phyloP scores from a whole-genome alignment of 78 protist genomes.

The Creolimax fragrantissima region DNA sequence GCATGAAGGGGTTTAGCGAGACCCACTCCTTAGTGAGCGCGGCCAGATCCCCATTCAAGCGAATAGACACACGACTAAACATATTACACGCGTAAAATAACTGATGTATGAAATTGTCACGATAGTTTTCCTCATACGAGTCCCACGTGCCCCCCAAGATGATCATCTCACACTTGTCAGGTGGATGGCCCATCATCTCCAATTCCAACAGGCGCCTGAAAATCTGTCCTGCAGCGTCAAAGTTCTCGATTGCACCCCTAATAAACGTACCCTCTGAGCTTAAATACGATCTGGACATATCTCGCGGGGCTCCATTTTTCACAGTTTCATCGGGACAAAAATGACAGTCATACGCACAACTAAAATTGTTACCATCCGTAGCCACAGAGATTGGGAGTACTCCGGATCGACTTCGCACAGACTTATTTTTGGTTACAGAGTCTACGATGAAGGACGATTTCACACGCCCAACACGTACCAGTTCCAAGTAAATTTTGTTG shows the following conservation, averaged over 20 bases:
- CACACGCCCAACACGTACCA: background rate
- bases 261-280: slow-evolving; percentile 16
- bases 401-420: slow-evolving; percentile 5
- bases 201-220: background rate
- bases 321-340: slow-evolving; percentile 13
- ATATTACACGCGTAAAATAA: slow-evolving; percentile 8
- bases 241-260: slow-evolving; percentile 1
- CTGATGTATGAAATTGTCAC: slow-evolving; percentile 16
- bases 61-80: background rate
- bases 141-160: background rate
- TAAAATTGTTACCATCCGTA: slow-evolving; percentile 6
- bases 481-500: background rate
- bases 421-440: slow-evolving; percentile 1
- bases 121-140: slow-evolving; percentile 17
- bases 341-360: slow-evolving; percentile 7
- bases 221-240: background rate
- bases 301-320: background rate
- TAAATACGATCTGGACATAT: background rate
- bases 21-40: background rate
- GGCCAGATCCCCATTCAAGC: slow-evolving; percentile 4
- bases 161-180: background rate
- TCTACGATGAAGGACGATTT: background rate
- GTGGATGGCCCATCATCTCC: slow-evolving; percentile 18
- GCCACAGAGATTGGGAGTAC: slow-evolving; percentile 6
- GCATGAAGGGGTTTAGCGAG: background rate